These are phyloP conservation scores for Mortierella sp. DNA, from an alignment of 371 early-diverging fungal species.

Conservation along the genomic window DNA sequence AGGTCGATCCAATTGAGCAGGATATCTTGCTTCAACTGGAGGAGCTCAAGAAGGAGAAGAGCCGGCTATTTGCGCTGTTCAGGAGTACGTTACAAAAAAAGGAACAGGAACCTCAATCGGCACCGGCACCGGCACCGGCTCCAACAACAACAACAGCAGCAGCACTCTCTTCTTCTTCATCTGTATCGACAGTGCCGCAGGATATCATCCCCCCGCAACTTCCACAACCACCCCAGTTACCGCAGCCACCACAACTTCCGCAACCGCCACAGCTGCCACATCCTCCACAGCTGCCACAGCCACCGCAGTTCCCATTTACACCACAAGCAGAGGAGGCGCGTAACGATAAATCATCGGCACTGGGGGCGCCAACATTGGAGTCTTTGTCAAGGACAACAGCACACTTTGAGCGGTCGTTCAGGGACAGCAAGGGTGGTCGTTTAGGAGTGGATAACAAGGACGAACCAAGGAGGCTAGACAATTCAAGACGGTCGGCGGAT, in stretches of 20 bases:
- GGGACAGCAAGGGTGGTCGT: background rate
- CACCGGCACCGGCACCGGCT: slow-evolving; percentile 11
- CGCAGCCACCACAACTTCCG: background rate
- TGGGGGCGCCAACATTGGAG: background rate
- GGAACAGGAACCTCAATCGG: slow-evolving; percentile 12
- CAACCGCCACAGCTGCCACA: background rate
- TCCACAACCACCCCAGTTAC: background rate
- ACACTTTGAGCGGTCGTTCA: background rate
- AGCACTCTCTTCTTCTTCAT: background rate
- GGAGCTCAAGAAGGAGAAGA: slow-evolving; percentile 48
- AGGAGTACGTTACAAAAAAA: slow-evolving; percentile 26
- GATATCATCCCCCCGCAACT: background rate
- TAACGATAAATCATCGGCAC: background rate
- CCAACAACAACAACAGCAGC: background rate
- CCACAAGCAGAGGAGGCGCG: background rate
- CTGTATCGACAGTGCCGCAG: background rate
- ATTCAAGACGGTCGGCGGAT: slow-evolving; percentile 10
- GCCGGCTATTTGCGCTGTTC: slow-evolving; percentile 51
- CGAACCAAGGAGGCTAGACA: background rate
- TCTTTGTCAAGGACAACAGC: background rate
- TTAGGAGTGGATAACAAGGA: background rate
- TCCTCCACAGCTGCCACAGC: slow-evolving; percentile 4
- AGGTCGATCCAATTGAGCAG: slow-evolving; percentile 31
- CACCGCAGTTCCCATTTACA: background rate
- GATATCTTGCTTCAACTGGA: slow-evolving; percentile 39